Percentiles rank a stretch among this genome's conserved stretches.
phyloP scores from a whole-genome alignment of 805 yeast species.

The Saturnispora besseyi region DNA sequence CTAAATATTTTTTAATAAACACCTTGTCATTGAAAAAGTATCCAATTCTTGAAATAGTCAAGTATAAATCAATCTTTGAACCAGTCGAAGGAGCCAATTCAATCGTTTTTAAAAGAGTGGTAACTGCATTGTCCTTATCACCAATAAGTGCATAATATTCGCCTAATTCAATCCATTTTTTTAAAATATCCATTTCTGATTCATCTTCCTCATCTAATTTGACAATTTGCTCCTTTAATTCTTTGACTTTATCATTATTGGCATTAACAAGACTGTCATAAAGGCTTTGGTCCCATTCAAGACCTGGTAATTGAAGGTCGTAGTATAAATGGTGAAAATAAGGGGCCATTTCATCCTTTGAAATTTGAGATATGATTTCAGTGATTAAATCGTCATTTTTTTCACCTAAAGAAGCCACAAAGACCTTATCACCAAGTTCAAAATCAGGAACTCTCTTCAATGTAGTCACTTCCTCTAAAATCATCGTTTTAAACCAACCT shows the following conservation, averaged over 20 bases:
- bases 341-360: conserved; percentile 64
- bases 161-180: conserved; percentile 71
- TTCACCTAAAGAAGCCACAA: conserved; percentile 35
- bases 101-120: conserved; percentile 60
- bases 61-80: conserved; percentile 74
- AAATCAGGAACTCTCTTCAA: conserved; percentile 69
- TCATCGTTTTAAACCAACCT: not conserved
- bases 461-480: conserved; percentile 8
- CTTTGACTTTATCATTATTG: conserved; percentile 49
- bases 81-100: conserved; percentile 82
- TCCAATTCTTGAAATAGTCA: conserved; percentile 82
- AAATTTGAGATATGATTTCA: conserved; percentile 45
- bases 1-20: conserved; percentile 62
- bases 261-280: conserved; percentile 41
- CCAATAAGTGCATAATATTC: conserved; percentile 83
- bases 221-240: conserved; percentile 44
- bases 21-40: conserved; percentile 75
- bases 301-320: conserved; percentile 32
- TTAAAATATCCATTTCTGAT: conserved; percentile 76
- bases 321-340: conserved; percentile 62
- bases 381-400: conserved; percentile 29
- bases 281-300: conserved; percentile 50
- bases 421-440: conserved; percentile 71
- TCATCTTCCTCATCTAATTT: conserved; percentile 62
- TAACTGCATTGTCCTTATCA: conserved; percentile 62